Conservation (phyloP, 2,329 filamentous ascomycete genomes). For the Calycina herbarum region DNA sequence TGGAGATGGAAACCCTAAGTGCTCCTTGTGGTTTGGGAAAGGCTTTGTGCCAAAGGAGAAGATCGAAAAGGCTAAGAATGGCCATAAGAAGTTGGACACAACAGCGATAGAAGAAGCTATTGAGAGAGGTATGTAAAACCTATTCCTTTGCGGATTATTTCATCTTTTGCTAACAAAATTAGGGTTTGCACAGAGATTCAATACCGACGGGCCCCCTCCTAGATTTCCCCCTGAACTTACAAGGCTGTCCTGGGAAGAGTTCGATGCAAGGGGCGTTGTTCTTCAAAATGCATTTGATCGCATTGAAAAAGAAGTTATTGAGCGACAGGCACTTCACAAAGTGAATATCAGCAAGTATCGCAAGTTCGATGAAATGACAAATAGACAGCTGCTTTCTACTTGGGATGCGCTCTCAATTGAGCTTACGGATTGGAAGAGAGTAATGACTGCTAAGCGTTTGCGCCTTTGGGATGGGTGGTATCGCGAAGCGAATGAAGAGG, state of each 20-base stretch:
- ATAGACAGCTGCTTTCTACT: too few relatives aligned
- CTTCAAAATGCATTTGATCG: background rate
- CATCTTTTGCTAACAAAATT: background rate
- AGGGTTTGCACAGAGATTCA: background rate
- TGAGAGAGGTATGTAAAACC: background rate
- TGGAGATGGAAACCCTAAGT: background rate
- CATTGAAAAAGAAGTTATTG: background rate
- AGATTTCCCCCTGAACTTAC: background rate
- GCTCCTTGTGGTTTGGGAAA: conserved; percentile 1
- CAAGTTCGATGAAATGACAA: too few relatives aligned
- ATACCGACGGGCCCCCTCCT: background rate
- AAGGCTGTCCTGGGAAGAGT: background rate
- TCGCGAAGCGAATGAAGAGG: too few relatives aligned
- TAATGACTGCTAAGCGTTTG: too few relatives aligned
- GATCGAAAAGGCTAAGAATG: background rate
- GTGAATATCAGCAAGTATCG: background rate
- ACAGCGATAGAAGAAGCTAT: background rate
- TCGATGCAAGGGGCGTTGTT: background rate
- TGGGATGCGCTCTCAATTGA: too few relatives aligned
- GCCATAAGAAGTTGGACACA: background rate
- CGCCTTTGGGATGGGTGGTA: too few relatives aligned
- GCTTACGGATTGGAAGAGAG: too few relatives aligned
- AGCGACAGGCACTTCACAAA: background rate
- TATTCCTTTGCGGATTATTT: background rate
- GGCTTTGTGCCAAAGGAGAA: background rate